Percentiles rank a stretch among this genome's conserved stretches.
phyloP scores from a whole-genome alignment of 306 rosid species.

The Macrotyloma uniflorum region DNA sequence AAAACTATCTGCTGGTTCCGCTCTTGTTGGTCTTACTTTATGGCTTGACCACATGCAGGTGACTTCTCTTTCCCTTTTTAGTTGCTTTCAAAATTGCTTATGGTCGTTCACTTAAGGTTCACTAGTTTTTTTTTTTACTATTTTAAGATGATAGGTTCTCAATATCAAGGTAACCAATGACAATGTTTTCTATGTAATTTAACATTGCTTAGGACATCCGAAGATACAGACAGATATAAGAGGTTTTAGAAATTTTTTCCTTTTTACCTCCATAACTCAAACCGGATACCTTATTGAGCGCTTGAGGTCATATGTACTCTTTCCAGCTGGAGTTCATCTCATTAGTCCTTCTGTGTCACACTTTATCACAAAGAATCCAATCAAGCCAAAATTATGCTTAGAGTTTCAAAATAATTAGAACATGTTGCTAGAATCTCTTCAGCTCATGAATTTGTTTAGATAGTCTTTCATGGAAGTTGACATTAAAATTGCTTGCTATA shows the following conservation, averaged over 20 bases:
- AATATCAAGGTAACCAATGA: neutral
- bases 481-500: neutral
- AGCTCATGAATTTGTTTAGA: neutral
- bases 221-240: neutral
- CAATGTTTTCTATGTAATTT: neutral
- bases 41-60: constrained; percentile 99
- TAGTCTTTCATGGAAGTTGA: neutral
- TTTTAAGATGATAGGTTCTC: neutral
- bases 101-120: constrained; percentile 14
- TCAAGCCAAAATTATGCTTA: neutral
- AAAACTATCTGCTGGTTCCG: constrained; percentile 91
- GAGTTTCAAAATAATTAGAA: neutral
- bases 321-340: neutral
- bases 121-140: neutral
- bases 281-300: neutral
- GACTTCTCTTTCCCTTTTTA: constrained; percentile 38
- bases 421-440: neutral
- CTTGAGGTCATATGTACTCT: neutral
- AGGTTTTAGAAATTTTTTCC: neutral
- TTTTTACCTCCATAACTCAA: neutral
- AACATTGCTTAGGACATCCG: neutral
- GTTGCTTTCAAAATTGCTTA: constrained; percentile 24
- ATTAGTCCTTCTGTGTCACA: neutral
- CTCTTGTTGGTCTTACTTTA: constrained; percentile 94
- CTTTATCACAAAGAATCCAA: neutral